A percentile compares a stretch with the other conserved stretches of the same genome.
These are phyloP conservation scores for Solanum ossicruentum DNA, from an alignment of 257 asterid species.

Conservation along the genomic window DNA sequence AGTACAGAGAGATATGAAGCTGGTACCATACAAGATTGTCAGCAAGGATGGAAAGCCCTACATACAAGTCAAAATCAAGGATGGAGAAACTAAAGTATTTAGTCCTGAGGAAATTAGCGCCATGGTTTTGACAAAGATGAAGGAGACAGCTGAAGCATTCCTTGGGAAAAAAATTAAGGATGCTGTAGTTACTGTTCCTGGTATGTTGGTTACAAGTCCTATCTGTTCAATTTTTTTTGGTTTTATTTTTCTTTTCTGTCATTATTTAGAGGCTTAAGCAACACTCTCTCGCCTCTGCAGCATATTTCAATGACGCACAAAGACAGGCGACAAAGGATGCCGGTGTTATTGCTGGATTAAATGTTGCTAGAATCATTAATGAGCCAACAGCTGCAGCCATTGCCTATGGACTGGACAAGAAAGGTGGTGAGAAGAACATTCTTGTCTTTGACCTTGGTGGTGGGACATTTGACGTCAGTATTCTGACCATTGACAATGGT, in stretches of 20 bases:
- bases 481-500: conserved; percentile 89
- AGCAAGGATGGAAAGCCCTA: conserved; percentile 89
- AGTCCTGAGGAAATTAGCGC: conserved; percentile 97
- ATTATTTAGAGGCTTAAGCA: too few species aligned
- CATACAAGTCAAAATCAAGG: conserved; percentile 65
- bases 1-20: conserved; percentile 86
- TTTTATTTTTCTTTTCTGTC: not conserved
- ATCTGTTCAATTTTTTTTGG: not conserved
- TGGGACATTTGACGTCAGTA: conserved; percentile 94
- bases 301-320: conserved; percentile 94
- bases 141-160: conserved; percentile 84
- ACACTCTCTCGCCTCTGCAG: conserved; percentile 18
- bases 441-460: conserved; percentile 98
- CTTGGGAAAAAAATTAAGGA: conserved; percentile 88
- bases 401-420: conserved; percentile 92
- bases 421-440: conserved; percentile 85
- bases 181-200: conserved; percentile 93
- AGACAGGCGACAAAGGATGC: conserved; percentile 96
- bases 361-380: conserved; percentile 81
- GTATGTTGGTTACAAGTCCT: conserved; percentile 12
- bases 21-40: conserved; percentile 77
- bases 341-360: conserved; percentile 79
- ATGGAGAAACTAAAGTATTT: conserved; percentile 82
- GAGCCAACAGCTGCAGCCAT: conserved; percentile 98
- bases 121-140: conserved; percentile 84